Evolutionary conservation across 2,329 filamentous ascomycete genomes (phyloP).

Genomic region (Colletotrichum tamarilloi): DNA sequence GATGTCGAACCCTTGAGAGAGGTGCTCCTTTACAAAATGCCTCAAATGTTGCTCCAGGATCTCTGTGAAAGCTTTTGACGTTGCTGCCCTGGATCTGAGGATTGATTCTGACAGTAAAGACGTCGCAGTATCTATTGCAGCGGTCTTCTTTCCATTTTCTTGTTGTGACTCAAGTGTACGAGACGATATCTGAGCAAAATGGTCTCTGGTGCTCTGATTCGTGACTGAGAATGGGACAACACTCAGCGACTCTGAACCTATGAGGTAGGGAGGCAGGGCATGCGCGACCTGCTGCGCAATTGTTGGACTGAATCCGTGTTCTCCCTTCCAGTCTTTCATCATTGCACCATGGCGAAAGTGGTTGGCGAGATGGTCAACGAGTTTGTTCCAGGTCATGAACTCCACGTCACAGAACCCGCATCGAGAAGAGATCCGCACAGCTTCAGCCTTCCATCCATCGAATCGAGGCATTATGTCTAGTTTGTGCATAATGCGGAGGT

Average conservation of each 20-base stretch:
- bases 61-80: conserved; percentile 15
- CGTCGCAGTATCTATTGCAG: no score
- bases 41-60: conserved; percentile 14
- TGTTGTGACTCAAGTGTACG: not conserved
- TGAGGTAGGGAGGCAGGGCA: conserved; percentile 42
- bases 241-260: conserved; percentile 38
- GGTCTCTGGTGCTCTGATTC: conserved; percentile 37
- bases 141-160: not conserved
- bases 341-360: conserved; percentile 43
- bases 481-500: conserved; percentile 44
- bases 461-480: conserved; percentile 53
- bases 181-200: conserved; percentile 36
- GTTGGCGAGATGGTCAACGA: conserved; percentile 41
- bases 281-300: conserved; percentile 39
- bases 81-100: conserved; percentile 12
- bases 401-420: no score
- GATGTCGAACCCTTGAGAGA: not conserved
- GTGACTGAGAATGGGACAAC: conserved; percentile 43
- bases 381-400: no score
- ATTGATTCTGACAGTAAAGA: not conserved
- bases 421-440: no score
- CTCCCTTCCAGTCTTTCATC: conserved; percentile 44
- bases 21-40: conserved; percentile 2
- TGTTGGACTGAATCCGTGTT: conserved; percentile 41
- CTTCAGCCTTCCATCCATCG: conserved; percentile 43